Conservation (phyloP, 805 yeast species). For the Starmerella cellae region DNA sequence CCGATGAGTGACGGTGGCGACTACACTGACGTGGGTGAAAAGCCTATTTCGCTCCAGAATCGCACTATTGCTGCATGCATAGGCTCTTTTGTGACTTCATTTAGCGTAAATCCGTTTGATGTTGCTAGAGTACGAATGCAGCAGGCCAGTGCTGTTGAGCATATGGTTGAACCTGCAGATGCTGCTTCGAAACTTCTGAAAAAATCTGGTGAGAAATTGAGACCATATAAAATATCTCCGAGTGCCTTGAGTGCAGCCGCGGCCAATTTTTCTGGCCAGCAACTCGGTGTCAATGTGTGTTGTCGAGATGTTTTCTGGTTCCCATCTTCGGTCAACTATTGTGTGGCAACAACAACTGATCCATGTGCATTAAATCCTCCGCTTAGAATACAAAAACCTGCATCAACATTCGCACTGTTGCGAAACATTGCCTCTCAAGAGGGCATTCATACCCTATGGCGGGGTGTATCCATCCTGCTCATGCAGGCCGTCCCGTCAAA, state of each 20-base stretch:
- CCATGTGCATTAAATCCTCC: slow-evolving; percentile 6
- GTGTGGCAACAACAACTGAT: slow-evolving; percentile 26
- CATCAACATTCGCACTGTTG: slow-evolving; percentile 55
- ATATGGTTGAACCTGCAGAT: neutral
- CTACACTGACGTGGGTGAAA: neutral
- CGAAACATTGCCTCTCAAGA: slow-evolving; percentile 52
- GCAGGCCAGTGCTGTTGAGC: slow-evolving; percentile 25
- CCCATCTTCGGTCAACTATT: slow-evolving; percentile 29
- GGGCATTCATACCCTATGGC: slow-evolving; percentile 68
- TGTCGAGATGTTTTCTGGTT: slow-evolving; percentile 31
- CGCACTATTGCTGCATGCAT: slow-evolving; percentile 31
- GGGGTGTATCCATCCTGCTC: slow-evolving; percentile 73
- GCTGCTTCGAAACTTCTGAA: neutral
- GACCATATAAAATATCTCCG: neutral
- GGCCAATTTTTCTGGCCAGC: neutral
- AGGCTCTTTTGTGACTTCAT: slow-evolving; percentile 32
- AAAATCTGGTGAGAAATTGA: neutral
- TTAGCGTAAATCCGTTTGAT: slow-evolving; percentile 33
- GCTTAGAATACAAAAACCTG: neutral
- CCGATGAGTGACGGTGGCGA: neutral
- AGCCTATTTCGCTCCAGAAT: slow-evolving; percentile 7
- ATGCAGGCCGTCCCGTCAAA: slow-evolving; percentile 84
- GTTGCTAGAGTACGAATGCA: slow-evolving; percentile 34
- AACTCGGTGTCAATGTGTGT: slow-evolving; percentile 29
- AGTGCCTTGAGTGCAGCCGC: neutral